A percentile compares a stretch with the other conserved stretches of the same genome.
Conservation (phyloP, 208 protist species). For the Trichomonas tenax region DNA sequence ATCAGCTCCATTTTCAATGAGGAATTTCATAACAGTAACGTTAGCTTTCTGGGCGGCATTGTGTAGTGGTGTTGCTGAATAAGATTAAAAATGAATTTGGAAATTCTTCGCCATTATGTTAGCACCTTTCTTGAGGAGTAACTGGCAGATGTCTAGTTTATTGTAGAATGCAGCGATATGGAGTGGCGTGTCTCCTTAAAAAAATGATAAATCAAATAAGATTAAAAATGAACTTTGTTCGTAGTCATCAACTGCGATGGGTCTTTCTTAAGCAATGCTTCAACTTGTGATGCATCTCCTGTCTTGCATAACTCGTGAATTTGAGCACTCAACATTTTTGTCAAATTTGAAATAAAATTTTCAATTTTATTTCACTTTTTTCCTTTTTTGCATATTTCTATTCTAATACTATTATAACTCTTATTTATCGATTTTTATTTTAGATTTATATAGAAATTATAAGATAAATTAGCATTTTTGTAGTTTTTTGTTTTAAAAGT, state of each 20-base stretch:
- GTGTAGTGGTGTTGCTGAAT: background rate
- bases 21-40: background rate
- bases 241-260: background rate
- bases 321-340: background rate
- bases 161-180: background rate
- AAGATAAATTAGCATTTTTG: too few species aligned
- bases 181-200: background rate
- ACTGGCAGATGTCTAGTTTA: background rate
- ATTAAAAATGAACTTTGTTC: background rate
- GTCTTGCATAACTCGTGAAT: background rate
- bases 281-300: background rate
- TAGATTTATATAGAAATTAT: too few species aligned
- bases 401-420: too few species aligned
- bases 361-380: too few species aligned
- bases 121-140: background rate
- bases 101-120: background rate
- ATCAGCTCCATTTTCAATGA: background rate
- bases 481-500: too few species aligned
- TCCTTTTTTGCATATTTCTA: too few species aligned
- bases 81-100: background rate
- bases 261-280: background rate
- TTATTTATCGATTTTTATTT: too few species aligned
- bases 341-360: too few species aligned
- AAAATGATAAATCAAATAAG: background rate
- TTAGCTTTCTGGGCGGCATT: background rate